Base-by-base conservation (phyloP, 2,329 filamentous ascomycete genomes). In the Rutstroemia sp. region DNA sequence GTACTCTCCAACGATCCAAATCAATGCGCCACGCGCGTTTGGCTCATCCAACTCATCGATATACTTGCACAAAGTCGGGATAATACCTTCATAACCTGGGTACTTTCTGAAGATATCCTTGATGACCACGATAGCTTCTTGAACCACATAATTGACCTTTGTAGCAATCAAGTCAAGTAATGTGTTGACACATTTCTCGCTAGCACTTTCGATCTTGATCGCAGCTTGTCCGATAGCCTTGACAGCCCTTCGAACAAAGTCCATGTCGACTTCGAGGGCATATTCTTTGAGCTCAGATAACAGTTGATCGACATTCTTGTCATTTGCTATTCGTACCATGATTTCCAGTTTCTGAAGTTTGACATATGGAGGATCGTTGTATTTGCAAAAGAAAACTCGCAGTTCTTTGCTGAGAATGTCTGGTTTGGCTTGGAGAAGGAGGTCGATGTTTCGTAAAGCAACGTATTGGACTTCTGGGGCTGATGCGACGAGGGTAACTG, bases 1-100 rank as follows among this genome's bases (percentile, higher is more conserved):
- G 70, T 99, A 99, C 71, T 99, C 94, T 64, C 94, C 94, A 5
- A 99, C 92, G 64, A 99, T 97, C 94, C 94, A 99, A 67, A 99
- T 97, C 58, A 99, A 76, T 21, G 92, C 88, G 2, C 88, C 92
- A 67, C 94, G 80, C 6, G 94, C 94, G 65, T 91, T 86, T 1
- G 92, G 92, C 72, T 99, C 94, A 68, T 99, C 94, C 63, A 99
- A 73, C 65, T 99, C 94, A 66, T 99, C 94, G 60, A 99, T 96
- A 69, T 95, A 90, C 71, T 96, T 84, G 76, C 95, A 99, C 14
- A 99, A 79, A 0, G 91, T 95, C 2, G 92, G 92, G 65, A 99
- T 99, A 64, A 99, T 95, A 27, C 92, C 94, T 73, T 99, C 94
- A 67, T 96, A 99, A 19, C 94, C 94, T 8, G 92, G 92, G 66